Evolutionary conservation across 169 alveolate species (phyloP).

Genomic region (Ichthyophthirius multifiliis): DNA sequence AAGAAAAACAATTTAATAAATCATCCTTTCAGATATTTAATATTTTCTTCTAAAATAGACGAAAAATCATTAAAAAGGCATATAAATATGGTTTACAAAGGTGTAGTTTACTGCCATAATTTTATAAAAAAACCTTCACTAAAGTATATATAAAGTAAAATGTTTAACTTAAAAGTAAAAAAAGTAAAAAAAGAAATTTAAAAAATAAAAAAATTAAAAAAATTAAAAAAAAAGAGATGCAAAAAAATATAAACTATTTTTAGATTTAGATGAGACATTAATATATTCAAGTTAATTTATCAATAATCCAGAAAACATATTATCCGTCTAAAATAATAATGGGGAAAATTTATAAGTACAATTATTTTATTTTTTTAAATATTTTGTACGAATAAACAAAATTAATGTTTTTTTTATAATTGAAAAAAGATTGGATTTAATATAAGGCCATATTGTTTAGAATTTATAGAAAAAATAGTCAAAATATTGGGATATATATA

Average conservation of each 20-base stretch:
- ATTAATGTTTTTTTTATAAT: too few relatives aligned
- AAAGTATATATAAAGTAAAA: conserved; percentile 11
- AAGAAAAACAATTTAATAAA: conserved; percentile 8
- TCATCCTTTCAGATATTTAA: conserved; percentile 35
- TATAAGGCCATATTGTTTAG: conserved; percentile 63
- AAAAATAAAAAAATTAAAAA: too few relatives aligned
- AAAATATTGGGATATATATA: conserved; percentile 47
- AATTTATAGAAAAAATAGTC: conserved; percentile 47
- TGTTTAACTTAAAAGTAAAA: neutral
- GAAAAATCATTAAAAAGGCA: conserved; percentile 46
- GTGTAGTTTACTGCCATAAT: conserved; percentile 18
- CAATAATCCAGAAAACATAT: too few relatives aligned
- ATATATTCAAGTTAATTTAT: conserved; percentile 33
- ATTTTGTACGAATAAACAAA: too few relatives aligned
- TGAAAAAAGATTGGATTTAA: conserved; percentile 45
- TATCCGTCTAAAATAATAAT: too few relatives aligned
- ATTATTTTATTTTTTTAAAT: too few relatives aligned
- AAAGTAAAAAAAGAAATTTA: neutral
- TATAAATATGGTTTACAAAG: conserved; percentile 10
- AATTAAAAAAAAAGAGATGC: too few relatives aligned
- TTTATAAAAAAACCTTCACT: conserved; percentile 31
- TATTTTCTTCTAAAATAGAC: conserved; percentile 16
- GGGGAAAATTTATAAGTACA: too few relatives aligned
- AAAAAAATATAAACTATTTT: conserved; percentile 31
- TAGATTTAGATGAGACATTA: conserved; percentile 64